These are phyloP conservation scores for Daedaleopsis sinensis DNA, from an alignment of 768 basidiomycete genomes.

Conservation along the genomic window DNA sequence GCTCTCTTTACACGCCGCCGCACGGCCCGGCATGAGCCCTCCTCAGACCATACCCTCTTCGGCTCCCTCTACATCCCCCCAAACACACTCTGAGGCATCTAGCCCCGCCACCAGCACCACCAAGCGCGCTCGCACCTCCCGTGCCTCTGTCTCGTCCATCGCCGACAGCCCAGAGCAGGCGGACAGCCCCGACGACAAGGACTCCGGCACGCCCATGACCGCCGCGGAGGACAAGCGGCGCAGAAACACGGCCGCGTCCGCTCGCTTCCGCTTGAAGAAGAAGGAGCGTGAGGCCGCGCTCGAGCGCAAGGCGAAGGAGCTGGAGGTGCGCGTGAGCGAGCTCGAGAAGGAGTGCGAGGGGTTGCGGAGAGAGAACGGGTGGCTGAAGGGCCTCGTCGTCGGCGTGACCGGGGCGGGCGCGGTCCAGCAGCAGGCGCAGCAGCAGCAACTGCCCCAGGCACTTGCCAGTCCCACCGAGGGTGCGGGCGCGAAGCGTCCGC, in stretches of 20 bases:
- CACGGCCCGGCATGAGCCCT: constrained; percentile 15
- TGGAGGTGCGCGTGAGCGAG: constrained; percentile 76
- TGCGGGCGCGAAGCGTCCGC: constrained; percentile 14
- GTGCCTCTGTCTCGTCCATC: constrained; percentile 23
- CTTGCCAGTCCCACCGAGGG: background rate
- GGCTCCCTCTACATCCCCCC: constrained; percentile 18
- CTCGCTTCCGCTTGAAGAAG: constrained; percentile 94
- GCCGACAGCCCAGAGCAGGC: constrained; percentile 34
- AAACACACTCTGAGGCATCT: constrained; percentile 21
- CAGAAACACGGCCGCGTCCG: constrained; percentile 90
- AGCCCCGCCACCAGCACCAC: constrained; percentile 34
- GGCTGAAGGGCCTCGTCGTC: constrained; percentile 89
- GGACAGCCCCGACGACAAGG: constrained; percentile 33
- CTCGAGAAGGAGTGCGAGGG: constrained; percentile 92
- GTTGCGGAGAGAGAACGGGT: constrained; percentile 86
- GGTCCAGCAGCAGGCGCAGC: constrained; percentile 24
- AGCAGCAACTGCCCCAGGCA: constrained; percentile 27
- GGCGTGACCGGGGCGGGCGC: constrained; percentile 78
- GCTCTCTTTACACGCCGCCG: constrained; percentile 58
- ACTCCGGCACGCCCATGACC: constrained; percentile 37
- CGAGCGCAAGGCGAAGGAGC: constrained; percentile 82
- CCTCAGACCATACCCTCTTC: background rate
- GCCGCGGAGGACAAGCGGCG: constrained; percentile 90
- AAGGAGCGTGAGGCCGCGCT: constrained; percentile 93
- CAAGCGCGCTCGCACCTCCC: constrained; percentile 56